Evolutionary conservation across 2,329 filamentous ascomycete genomes (phyloP).

Genomic region (Knoxdaviesia proteae): DNA sequence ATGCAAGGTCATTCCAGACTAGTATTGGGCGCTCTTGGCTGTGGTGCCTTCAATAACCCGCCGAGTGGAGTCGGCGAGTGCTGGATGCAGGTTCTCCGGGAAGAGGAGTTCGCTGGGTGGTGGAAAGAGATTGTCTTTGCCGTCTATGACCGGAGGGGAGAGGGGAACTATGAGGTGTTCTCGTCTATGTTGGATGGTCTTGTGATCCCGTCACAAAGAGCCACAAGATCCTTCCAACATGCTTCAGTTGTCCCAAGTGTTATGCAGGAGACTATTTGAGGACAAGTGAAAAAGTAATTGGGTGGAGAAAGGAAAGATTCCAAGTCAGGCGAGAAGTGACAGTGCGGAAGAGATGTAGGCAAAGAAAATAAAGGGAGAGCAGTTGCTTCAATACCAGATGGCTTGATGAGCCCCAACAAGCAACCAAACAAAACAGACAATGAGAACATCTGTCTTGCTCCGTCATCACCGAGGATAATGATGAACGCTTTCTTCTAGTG

Average conservation of each 20-base stretch:
- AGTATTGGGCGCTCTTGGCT: constrained; percentile 49
- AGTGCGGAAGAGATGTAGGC: too few species aligned
- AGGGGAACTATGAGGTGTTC: constrained; percentile 31
- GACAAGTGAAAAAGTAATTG: too few species aligned
- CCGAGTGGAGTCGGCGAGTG: constrained; percentile 37
- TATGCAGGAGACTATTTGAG: too few species aligned
- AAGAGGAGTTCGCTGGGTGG: constrained; percentile 45
- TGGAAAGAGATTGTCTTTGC: constrained; percentile 45
- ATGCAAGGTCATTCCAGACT: constrained; percentile 31
- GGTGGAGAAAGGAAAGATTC: too few species aligned
- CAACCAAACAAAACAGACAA: too few species aligned
- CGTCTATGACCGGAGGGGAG: constrained; percentile 23
- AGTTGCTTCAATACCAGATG: too few species aligned
- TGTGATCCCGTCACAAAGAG: constrained; percentile 3
- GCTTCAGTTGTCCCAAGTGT: background rate
- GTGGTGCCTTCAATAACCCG: constrained; percentile 46
- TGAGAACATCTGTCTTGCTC: too few species aligned
- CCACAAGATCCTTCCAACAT: constrained; percentile 6
- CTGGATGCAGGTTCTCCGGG: constrained; percentile 38
- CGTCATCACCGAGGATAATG: too few species aligned
- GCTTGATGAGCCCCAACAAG: too few species aligned
- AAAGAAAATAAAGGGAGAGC: too few species aligned
- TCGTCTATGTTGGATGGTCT: constrained; percentile 18
- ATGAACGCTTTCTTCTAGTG: too few species aligned
- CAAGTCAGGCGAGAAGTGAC: too few species aligned